phyloP scores from a whole-genome alignment of 306 rosid species.

The Gleditsia sinensis region DNA sequence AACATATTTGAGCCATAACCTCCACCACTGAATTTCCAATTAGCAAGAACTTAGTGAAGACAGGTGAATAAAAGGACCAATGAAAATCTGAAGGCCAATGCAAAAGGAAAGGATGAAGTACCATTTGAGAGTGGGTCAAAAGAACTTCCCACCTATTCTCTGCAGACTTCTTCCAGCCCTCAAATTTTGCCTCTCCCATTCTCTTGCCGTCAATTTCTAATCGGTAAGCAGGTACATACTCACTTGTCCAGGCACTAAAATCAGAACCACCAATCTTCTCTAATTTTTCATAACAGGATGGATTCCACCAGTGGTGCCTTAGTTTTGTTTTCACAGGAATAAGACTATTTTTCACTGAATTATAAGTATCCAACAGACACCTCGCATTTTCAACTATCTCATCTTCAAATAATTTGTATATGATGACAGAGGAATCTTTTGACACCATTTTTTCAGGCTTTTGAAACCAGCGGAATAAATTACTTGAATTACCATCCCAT shows the following conservation, averaged over 20 bases:
- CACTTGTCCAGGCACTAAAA: slow-evolving; percentile 83
- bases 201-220: slow-evolving; percentile 67
- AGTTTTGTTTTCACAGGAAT: slow-evolving; percentile 45
- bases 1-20: slow-evolving; percentile 14
- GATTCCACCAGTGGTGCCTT: slow-evolving; percentile 66
- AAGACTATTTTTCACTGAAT: slow-evolving; percentile 46
- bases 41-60: neutral
- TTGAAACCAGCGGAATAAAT: slow-evolving; percentile 64
- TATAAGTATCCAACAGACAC: slow-evolving; percentile 62
- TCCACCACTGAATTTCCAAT: neutral
- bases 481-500: slow-evolving; percentile 44
- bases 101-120: slow-evolving; percentile 53
- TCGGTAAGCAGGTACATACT: slow-evolving; percentile 75
- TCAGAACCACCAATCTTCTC: slow-evolving; percentile 89
- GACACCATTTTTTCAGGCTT: slow-evolving; percentile 60
- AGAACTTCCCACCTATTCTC: slow-evolving; percentile 81
- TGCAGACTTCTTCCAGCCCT: slow-evolving; percentile 75
- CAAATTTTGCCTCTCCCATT: slow-evolving; percentile 56
- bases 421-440: slow-evolving; percentile 64
- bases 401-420: slow-evolving; percentile 69
- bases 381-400: slow-evolving; percentile 81
- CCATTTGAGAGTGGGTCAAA: slow-evolving; percentile 98
- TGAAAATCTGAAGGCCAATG: slow-evolving; percentile 20
- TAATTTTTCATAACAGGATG: slow-evolving; percentile 54
- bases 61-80: neutral